Conservation (phyloP, 2,329 filamentous ascomycete species). For the Lachnellula cervina region DNA sequence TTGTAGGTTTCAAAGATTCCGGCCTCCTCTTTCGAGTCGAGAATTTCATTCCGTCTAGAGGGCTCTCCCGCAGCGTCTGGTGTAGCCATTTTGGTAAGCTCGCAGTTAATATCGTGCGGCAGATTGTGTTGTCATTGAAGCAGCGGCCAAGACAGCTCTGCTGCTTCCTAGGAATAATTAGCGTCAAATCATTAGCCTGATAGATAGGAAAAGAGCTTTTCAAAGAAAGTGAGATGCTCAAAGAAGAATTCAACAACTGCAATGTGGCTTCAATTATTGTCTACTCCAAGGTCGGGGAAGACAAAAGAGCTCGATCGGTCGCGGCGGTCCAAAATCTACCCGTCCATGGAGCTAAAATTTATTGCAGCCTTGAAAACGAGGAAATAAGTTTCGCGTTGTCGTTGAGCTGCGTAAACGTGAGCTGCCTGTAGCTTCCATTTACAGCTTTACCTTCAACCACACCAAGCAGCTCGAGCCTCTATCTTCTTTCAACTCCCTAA, state of each 20-base stretch:
- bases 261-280: constrained; percentile 16
- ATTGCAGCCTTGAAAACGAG: constrained; percentile 3
- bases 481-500: constrained; percentile 2
- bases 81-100: constrained; percentile 17
- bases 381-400: not conserved
- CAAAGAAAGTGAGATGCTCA: constrained; percentile 2
- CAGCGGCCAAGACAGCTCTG: constrained; percentile 4
- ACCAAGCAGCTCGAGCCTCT: constrained; percentile 20
- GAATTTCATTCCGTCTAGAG: too few species aligned
- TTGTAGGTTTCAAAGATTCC: too few species aligned
- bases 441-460: constrained; percentile 19
- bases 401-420: constrained; percentile 17
- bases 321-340: not conserved
- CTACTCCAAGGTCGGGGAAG: constrained; percentile 10
- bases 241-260: constrained; percentile 6
- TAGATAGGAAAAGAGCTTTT: constrained; percentile 9
- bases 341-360: not conserved
- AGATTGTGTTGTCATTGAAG: constrained; percentile 17
- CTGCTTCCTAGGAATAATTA: constrained; percentile 13
- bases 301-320: not conserved
- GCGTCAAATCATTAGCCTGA: constrained; percentile 16
- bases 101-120: constrained; percentile 7
- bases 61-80: not conserved
- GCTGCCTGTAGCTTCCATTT: constrained; percentile 17
- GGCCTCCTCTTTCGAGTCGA: too few species aligned